A percentile compares a stretch with the other conserved stretches of the same genome.
These are phyloP conservation scores for Phyllosticta citrichinensis DNA, from an alignment of 2,329 filamentous ascomycete species.

Conservation along the genomic window DNA sequence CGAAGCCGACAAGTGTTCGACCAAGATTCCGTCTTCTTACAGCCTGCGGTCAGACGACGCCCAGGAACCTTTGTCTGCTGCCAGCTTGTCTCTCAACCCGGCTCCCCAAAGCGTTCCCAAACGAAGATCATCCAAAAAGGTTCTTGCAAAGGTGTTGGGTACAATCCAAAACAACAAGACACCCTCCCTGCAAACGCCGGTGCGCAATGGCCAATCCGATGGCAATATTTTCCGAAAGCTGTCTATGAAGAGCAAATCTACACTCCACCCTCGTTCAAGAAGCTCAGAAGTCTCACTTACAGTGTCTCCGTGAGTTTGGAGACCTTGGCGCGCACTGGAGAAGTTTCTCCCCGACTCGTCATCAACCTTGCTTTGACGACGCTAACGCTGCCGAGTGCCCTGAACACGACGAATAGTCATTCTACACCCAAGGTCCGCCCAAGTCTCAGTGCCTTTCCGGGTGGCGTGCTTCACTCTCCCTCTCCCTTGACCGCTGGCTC, in stretches of 20 bases:
- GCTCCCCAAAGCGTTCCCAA: conserved; percentile 1
- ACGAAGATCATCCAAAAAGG: conserved; percentile 13
- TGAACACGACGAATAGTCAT: background rate
- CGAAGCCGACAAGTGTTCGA: background rate
- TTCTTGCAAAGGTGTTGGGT: conserved; percentile 11
- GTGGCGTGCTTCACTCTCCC: background rate
- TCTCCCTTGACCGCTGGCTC: background rate
- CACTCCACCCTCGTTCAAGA: conserved; percentile 14
- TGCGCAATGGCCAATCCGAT: conserved; percentile 17
- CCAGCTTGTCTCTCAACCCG: background rate
- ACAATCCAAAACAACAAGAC: conserved; percentile 14
- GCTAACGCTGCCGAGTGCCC: background rate
- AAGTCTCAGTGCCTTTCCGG: background rate
- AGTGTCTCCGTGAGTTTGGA: conserved; percentile 12
- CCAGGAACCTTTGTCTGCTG: background rate
- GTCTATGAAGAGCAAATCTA: conserved; percentile 19
- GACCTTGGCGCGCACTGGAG: background rate
- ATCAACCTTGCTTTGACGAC: background rate
- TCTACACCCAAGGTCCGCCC: background rate
- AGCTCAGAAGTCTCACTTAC: conserved; percentile 20
- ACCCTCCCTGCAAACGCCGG: conserved; percentile 2
- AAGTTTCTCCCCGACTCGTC: background rate
- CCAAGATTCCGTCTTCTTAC: background rate
- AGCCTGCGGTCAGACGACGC: background rate
- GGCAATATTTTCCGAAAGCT: conserved; percentile 19